Evolutionary conservation across 78 protist genomes (phyloP).

Genomic region (Dictyostelium intermedium): DNA sequence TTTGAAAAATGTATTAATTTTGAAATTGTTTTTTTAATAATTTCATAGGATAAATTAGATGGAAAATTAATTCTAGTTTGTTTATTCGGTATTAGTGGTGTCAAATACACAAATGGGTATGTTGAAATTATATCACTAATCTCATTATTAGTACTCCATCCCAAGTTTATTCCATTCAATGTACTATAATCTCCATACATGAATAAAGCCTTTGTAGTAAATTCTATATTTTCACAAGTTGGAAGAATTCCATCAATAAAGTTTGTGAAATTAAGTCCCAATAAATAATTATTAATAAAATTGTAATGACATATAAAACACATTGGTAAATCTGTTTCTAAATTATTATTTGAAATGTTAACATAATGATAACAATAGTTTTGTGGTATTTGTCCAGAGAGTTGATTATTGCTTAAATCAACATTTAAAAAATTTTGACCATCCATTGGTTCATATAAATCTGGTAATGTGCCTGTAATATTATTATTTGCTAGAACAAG

Average conservation of each 20-base stretch:
- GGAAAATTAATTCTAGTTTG: no score
- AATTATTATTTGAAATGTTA: not conserved
- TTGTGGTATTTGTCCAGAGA: not conserved
- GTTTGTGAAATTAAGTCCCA: not conserved
- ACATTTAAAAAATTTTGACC: no score
- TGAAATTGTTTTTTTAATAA: no score
- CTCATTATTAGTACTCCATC: not conserved
- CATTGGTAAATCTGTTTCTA: not conserved
- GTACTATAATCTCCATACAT: no score
- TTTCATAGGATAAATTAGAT: no score
- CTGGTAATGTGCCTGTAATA: not conserved
- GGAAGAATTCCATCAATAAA: not conserved
- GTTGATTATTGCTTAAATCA: not conserved
- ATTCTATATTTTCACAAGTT: not conserved
- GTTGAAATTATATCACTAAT: no score
- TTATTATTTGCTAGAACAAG: not conserved
- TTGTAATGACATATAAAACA: not conserved
- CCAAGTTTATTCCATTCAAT: not conserved
- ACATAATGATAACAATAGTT: not conserved
- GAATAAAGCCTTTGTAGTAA: not conserved
- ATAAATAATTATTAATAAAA: no score
- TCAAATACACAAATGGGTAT: no score
- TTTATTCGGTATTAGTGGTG: no score
- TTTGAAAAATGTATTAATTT: no score
- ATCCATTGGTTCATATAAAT: not conserved